A percentile compares a stretch with the other conserved stretches of the same genome.
These are phyloP conservation scores for Termitomyces sp. DNA, from an alignment of 768 basidiomycete genomes.

Conservation along the genomic window DNA sequence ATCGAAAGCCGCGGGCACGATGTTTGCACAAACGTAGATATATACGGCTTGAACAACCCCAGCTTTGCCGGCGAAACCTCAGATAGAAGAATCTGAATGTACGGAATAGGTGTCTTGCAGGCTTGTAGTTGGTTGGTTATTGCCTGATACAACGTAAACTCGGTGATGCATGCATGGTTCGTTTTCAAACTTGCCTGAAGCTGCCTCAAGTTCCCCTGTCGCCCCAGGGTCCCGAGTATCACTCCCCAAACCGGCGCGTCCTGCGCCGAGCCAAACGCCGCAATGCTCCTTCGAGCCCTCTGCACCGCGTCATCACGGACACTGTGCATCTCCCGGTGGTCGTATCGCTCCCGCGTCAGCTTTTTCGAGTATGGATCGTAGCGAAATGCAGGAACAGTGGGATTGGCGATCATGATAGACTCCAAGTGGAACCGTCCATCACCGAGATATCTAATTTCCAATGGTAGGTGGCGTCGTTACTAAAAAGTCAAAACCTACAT, in stretches of 20 bases:
- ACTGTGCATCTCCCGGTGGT: constrained; percentile 81
- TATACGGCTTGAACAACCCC: constrained; percentile 70
- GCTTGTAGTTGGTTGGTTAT: constrained; percentile 65
- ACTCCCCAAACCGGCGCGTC: constrained; percentile 84
- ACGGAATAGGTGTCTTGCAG: constrained; percentile 55
- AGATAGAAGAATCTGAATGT: constrained; percentile 88
- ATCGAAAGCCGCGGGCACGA: constrained; percentile 95
- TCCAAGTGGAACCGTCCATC: constrained; percentile 98
- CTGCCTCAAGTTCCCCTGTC: constrained; percentile 91
- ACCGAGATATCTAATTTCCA: constrained; percentile 75
- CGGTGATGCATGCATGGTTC: not conserved
- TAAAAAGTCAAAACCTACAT: constrained; percentile 47
- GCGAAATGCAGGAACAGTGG: constrained; percentile 87
- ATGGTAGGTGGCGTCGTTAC: not conserved
- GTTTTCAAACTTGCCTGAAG: constrained; percentile 46
- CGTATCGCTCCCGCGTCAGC: constrained; percentile 86
- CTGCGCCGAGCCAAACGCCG: too few relatives aligned
- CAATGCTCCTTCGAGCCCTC: constrained; percentile 63
- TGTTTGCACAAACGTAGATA: constrained; percentile 92
- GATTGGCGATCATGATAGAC: constrained; percentile 99
- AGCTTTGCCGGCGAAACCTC: constrained; percentile 97
- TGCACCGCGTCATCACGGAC: constrained; percentile 72
- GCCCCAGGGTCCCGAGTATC: constrained; percentile 87
- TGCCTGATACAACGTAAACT: constrained; percentile 35
- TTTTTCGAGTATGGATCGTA: constrained; percentile 99